A percentile compares a stretch with the other conserved stretches of the same genome.
Conservation (phyloP, 169 alveolate species). For the Plasmodium knowlesi region DNA sequence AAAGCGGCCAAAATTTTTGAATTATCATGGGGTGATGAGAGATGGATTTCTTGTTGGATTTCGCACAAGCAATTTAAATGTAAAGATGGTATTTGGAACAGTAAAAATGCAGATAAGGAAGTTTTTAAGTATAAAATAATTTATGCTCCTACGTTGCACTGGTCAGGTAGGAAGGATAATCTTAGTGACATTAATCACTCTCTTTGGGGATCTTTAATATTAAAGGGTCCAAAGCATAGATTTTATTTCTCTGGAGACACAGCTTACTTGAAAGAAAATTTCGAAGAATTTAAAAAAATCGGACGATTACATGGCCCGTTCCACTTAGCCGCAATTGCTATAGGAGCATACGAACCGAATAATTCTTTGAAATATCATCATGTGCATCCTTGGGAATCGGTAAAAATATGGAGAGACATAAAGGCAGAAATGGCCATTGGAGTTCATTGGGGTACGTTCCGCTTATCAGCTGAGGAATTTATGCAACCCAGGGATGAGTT, state of each 20-base stretch:
- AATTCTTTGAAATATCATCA: constrained; percentile 55
- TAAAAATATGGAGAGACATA: constrained; percentile 64
- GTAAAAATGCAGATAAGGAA: constrained; percentile 20
- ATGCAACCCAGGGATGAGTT: constrained; percentile 68
- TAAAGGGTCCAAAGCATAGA: constrained; percentile 54
- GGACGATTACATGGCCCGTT: constrained; percentile 66
- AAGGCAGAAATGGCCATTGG: constrained; percentile 54
- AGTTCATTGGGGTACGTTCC: constrained; percentile 68
- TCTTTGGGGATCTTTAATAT: constrained; percentile 69
- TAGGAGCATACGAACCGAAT: constrained; percentile 72
- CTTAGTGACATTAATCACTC: constrained; percentile 55
- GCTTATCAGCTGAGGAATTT: constrained; percentile 67
- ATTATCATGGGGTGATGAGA: constrained; percentile 70
- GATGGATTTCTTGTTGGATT: constrained; percentile 71
- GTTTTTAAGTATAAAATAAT: constrained; percentile 44
- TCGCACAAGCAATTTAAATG: constrained; percentile 28
- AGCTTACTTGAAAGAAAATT: constrained; percentile 57
- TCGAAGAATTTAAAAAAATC: constrained; percentile 67
- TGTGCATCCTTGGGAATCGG: constrained; percentile 74
- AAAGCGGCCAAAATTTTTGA: constrained; percentile 50
- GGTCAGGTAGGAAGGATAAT: constrained; percentile 62
- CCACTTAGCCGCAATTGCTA: constrained; percentile 57
- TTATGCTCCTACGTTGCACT: constrained; percentile 63
- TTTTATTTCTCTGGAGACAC: constrained; percentile 70
- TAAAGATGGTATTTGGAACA: constrained; percentile 67